A percentile compares a stretch with the other conserved stretches of the same genome.
These are phyloP conservation scores for Sporothrix inflata DNA, from an alignment of 2,329 filamentous ascomycete species.

Conservation along the genomic window DNA sequence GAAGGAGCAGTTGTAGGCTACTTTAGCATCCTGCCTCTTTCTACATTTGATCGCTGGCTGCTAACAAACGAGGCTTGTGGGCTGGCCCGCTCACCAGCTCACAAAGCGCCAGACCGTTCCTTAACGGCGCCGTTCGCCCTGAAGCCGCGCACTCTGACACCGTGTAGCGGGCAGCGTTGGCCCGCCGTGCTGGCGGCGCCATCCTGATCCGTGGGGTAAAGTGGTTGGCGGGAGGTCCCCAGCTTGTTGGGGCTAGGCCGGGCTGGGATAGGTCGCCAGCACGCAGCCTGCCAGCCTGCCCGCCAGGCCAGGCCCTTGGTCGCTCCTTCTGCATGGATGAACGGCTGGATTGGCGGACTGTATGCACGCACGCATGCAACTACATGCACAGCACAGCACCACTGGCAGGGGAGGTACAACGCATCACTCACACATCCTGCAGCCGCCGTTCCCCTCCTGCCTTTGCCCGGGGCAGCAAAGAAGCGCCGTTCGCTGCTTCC, in stretches of 20 bases:
- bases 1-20: neutral
- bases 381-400: constrained; percentile 16
- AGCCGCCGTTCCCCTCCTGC: constrained; percentile 29
- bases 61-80: neutral
- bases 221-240: constrained; percentile 13
- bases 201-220: constrained; percentile 16
- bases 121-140: constrained; percentile 5
- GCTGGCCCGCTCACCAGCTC: neutral
- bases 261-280: constrained; percentile 4
- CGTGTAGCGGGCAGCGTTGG: constrained; percentile 2
- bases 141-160: neutral
- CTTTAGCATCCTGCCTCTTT: neutral
- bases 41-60: constrained; percentile 3
- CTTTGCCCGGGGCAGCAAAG: constrained; percentile 7
- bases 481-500: constrained; percentile 20
- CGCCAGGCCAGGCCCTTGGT: constrained; percentile 14
- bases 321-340: constrained; percentile 19
- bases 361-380: constrained; percentile 8
- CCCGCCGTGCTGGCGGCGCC: constrained; percentile 6
- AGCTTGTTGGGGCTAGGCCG: neutral
- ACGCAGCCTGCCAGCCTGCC: constrained; percentile 10
- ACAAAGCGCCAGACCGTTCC: neutral
- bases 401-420: constrained; percentile 23
- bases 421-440: constrained; percentile 23
- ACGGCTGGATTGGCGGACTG: constrained; percentile 10